A percentile compares a stretch with the other conserved stretches of the same genome.
Conservation (phyloP, 805 yeast species). For the Ogataea trehaloabstinens region DNA sequence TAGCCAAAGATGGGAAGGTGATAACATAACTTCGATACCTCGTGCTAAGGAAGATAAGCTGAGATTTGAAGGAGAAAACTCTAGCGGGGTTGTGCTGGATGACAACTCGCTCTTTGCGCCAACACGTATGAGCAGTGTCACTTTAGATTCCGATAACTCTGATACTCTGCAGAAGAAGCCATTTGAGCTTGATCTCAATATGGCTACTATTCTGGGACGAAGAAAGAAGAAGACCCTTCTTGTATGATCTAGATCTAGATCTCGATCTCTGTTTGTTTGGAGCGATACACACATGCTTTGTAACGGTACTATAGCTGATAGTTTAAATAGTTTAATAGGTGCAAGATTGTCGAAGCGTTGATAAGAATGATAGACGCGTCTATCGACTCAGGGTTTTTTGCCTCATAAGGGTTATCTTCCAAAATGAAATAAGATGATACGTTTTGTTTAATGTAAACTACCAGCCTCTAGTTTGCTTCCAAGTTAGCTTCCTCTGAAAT, state of each 20-base stretch:
- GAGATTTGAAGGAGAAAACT: constrained; percentile 15
- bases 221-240: constrained; percentile 27
- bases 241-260: no score
- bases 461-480: no score
- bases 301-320: no score
- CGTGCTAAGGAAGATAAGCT: constrained; percentile 2
- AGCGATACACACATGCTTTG: no score
- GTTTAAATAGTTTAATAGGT: no score
- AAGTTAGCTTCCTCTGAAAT: neutral
- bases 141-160: constrained; percentile 5
- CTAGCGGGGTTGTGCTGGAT: constrained; percentile 17
- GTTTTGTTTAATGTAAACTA: no score
- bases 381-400: no score
- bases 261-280: no score
- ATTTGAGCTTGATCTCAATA: constrained; percentile 47
- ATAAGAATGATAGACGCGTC: no score
- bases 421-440: no score
- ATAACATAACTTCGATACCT: constrained; percentile 13
- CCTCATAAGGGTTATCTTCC: no score
- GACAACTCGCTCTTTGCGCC: constrained; percentile 15
- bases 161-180: constrained; percentile 15
- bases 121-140: constrained; percentile 4
- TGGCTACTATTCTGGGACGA: constrained; percentile 55
- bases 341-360: no score
- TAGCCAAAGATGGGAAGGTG: constrained; percentile 2